Conservation (phyloP, 768 basidiomycete genomes). For the Floccularia luteovirens region DNA sequence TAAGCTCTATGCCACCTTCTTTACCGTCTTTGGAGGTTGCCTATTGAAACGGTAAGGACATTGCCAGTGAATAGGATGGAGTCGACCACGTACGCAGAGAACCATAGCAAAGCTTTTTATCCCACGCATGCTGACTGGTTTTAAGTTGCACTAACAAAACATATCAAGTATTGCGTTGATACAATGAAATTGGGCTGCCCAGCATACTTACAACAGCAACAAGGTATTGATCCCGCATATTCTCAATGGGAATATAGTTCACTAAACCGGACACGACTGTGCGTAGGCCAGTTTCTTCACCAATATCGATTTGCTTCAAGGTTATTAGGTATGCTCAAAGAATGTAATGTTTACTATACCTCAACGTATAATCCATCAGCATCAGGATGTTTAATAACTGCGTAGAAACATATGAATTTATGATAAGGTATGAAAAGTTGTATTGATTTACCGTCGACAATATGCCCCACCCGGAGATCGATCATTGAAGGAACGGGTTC, state of each 20-base stretch:
- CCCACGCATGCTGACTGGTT: conserved; percentile 95
- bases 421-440: background rate
- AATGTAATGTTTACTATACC: conserved; percentile 27
- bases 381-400: conserved; percentile 94
- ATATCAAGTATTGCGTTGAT: conserved; percentile 1
- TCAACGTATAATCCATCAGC: conserved; percentile 97
- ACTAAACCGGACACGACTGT: conserved; percentile 97
- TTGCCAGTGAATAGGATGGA: background rate
- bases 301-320: conserved; percentile 85
- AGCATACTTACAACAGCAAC: conserved; percentile 64
- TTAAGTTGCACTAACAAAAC: conserved; percentile 76
- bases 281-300: conserved; percentile 89
- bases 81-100: conserved; percentile 56
- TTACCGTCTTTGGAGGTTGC: conserved; percentile 88
- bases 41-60: conserved; percentile 26
- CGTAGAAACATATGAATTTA: conserved; percentile 3
- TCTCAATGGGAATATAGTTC: conserved; percentile 91
- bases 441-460: conserved; percentile 76
- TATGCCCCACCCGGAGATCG: conserved; percentile 89
- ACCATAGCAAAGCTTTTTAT: conserved; percentile 99
- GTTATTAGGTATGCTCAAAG: conserved; percentile 8
- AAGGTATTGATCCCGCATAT: conserved; percentile 80
- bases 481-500: conserved; percentile 94
- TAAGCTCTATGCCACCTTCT: conserved; percentile 85
- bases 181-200: background rate